These are phyloP conservation scores for Dichotomocladium elegans DNA, from an alignment of 371 early-diverging fungal genomes.

Conservation along the genomic window DNA sequence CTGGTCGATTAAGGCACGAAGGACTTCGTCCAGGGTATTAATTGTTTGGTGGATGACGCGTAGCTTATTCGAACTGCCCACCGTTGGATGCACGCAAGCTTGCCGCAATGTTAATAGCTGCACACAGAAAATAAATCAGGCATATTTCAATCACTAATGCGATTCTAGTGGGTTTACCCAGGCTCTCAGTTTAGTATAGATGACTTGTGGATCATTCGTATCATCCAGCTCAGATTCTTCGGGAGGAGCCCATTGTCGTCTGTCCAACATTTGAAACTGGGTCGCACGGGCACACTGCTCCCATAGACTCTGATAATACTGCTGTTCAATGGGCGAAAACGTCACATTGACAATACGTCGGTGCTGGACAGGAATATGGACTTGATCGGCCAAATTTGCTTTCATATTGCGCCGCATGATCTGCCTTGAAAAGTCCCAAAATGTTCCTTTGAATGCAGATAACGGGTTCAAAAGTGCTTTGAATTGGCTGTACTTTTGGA, in stretches of 20 bases:
- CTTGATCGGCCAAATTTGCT: slow-evolving; percentile 39
- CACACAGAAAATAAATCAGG: not conserved
- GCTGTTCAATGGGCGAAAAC: slow-evolving; percentile 56
- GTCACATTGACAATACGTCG: slow-evolving; percentile 43
- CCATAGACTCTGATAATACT: slow-evolving; percentile 60
- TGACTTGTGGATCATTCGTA: not conserved
- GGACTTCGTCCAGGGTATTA: slow-evolving; percentile 31
- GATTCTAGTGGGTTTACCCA: slow-evolving; percentile 15
- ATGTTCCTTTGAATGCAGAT: slow-evolving; percentile 13
- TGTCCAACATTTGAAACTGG: slow-evolving; percentile 17
- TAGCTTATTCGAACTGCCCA: slow-evolving; percentile 14
- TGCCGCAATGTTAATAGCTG: slow-evolving; percentile 30
- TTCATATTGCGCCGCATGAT: slow-evolving; percentile 63
- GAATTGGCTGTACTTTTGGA: slow-evolving; percentile 19
- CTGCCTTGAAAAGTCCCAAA: slow-evolving; percentile 28
- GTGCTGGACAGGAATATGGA: slow-evolving; percentile 55
- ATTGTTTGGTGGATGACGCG: slow-evolving; percentile 6
- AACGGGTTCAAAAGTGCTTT: slow-evolving; percentile 5
- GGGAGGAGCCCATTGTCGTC: slow-evolving; percentile 15
- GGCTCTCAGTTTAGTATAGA: slow-evolving; percentile 9
- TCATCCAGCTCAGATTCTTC: slow-evolving; percentile 1
- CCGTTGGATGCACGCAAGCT: slow-evolving; percentile 33
- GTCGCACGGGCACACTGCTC: slow-evolving; percentile 31
- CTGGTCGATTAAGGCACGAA: slow-evolving; percentile 45
- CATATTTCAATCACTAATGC: not conserved